A percentile compares a stretch with the other conserved stretches of the same genome.
Conservation (phyloP, 78 protist genomes). For the Dictyostelium brefeldianum region DNA sequence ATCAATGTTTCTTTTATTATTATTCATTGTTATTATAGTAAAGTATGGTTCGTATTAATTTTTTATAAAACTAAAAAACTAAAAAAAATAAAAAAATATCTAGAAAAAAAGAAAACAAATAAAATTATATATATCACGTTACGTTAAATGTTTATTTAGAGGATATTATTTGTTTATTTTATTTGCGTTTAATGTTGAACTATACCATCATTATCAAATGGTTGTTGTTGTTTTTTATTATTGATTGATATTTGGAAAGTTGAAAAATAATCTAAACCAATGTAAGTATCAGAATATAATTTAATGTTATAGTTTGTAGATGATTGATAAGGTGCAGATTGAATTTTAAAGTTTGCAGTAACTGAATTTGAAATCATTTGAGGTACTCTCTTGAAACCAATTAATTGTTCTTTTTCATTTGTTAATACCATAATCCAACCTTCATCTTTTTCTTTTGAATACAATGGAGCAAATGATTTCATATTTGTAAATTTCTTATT, state of each 20-base stretch:
- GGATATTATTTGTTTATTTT: too few relatives aligned
- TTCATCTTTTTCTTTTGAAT: conserved; percentile 76
- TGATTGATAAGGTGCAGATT: conserved; percentile 5
- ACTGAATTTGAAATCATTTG: conserved; percentile 28
- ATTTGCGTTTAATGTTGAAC: too few relatives aligned
- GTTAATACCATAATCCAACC: conserved; percentile 74
- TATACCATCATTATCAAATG: neutral
- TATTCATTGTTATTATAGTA: too few relatives aligned
- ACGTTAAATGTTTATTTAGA: too few relatives aligned
- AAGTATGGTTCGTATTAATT: too few relatives aligned
- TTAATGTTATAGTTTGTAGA: conserved; percentile 50
- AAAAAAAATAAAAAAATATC: too few relatives aligned
- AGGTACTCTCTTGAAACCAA: conserved; percentile 61
- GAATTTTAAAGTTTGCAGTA: conserved; percentile 9
- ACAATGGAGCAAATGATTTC: conserved; percentile 64
- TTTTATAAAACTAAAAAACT: too few relatives aligned
- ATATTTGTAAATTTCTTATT: conserved; percentile 43
- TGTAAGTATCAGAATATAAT: conserved; percentile 64
- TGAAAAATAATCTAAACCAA: conserved; percentile 70
- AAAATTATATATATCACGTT: too few relatives aligned
- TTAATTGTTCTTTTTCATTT: conserved; percentile 39
- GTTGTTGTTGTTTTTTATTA: neutral
- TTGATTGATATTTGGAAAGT: conserved; percentile 12
- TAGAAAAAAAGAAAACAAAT: too few relatives aligned
- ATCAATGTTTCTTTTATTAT: too few relatives aligned